Base-by-base conservation (phyloP, 2,329 filamentous ascomycete genomes). In the Ophiosphaerella narmari region DNA sequence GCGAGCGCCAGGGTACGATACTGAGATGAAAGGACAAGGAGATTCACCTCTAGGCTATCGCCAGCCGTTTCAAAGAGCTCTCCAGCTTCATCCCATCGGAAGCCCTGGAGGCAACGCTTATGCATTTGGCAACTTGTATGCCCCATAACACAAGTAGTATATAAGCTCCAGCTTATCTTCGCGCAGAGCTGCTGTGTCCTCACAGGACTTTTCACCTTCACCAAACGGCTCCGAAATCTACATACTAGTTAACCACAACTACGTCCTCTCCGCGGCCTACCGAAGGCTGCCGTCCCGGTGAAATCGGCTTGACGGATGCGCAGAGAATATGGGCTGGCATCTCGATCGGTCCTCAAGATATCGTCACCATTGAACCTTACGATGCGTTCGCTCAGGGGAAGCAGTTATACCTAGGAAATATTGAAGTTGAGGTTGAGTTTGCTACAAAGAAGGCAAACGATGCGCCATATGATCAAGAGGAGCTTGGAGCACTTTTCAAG, bases 251-350 rank as follows among this genome's bases (percentile, higher is more conserved):
- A 90, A 88, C 70, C 85, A 83, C 48, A 70, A 77, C 48, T 94
- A 83, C 60, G 92, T 96, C 16, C 83, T 96, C 26, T 90, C 89
- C 12, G 91, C 89, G 12, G 40, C 88, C 89, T 4, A 80, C 86
- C 1, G 82, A 85, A 39, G 82, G 84, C 2, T 91, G 95, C 47
- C 86, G 84, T 2, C 80, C 80, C 24, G 92, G 93, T 23, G 83
- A 83, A 57, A 95, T 97, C 69, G 87, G 89, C 62, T 79, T 97
- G 64, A 92, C 90, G 7, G 91, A 96, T 61, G 86, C 89, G 7
- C 93, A 97, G 74, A 81, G 94, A 66, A 88, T 86, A 62, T 99
- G 94, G 94, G 88, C 89, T 50, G 82, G 85, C 42, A 87, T 97
- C 56, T 88, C 88, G 48, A 82, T 95, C 71, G 72, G 71, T n/a